These are phyloP conservation scores for Evernia prunastri DNA, from an alignment of 495 filamentous ascomycete species.

Conservation along the genomic window DNA sequence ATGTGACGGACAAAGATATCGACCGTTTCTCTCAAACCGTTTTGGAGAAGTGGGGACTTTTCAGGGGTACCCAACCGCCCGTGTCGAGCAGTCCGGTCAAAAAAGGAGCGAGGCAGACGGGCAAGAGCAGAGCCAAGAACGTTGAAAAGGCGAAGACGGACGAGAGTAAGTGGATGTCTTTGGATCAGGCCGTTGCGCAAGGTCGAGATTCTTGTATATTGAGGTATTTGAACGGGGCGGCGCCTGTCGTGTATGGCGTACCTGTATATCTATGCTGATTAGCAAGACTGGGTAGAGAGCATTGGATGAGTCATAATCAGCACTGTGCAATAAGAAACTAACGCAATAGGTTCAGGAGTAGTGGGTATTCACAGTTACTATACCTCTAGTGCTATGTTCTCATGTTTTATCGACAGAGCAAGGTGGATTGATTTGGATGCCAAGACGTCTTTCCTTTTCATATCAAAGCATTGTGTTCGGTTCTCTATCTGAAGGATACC, in stretches of 20 bases:
- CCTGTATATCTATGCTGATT: slow-evolving; percentile 68
- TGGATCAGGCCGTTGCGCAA: slow-evolving; percentile 74
- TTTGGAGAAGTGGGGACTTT: slow-evolving; percentile 80
- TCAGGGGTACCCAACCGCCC: slow-evolving; percentile 30
- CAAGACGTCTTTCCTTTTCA: background rate
- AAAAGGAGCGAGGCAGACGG: slow-evolving; percentile 27
- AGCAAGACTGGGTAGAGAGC: background rate
- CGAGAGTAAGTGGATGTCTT: slow-evolving; percentile 25
- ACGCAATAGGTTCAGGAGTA: background rate
- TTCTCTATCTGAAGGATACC: background rate
- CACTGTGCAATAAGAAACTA: background rate
- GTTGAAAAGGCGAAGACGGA: slow-evolving; percentile 12
- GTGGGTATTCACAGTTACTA: background rate
- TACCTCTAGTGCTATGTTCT: background rate
- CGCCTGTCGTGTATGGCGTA: slow-evolving; percentile 89
- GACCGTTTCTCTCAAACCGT: slow-evolving; percentile 75
- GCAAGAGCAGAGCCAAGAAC: slow-evolving; percentile 26
- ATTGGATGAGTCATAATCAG: slow-evolving; percentile 8
- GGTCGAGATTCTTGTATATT: slow-evolving; percentile 71
- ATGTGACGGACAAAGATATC: slow-evolving; percentile 94
- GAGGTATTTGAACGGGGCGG: slow-evolving; percentile 85
- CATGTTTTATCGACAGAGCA: background rate
- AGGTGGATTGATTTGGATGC: background rate
- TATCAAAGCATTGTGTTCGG: background rate
- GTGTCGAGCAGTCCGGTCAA: slow-evolving; percentile 21